Conservation (phyloP, 257 asterid genomes). For the Dorcoceras hygrometricum region DNA sequence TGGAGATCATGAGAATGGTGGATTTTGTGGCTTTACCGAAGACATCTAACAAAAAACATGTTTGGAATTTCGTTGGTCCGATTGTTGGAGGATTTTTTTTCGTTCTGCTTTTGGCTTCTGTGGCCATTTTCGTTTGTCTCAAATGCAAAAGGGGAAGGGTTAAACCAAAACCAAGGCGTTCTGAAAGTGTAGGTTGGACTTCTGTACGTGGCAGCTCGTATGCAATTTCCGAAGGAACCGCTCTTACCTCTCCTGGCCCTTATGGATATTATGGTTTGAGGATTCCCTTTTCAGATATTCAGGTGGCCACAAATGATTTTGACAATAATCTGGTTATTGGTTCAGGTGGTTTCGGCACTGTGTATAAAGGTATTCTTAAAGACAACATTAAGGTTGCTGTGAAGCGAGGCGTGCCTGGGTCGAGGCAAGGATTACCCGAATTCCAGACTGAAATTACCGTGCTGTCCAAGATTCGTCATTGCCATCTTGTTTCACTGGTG, state of each 20-base stretch:
- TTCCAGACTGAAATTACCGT: constrained; percentile 66
- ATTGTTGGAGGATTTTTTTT: constrained; percentile 44
- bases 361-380: constrained; percentile 52
- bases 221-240: constrained; percentile 45
- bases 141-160: constrained; percentile 36
- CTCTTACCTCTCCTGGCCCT: constrained; percentile 45
- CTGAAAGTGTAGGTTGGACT: constrained; percentile 59
- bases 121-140: constrained; percentile 25
- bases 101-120: constrained; percentile 27
- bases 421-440: constrained; percentile 72
- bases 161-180: constrained; percentile 30
- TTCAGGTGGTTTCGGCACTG: constrained; percentile 71
- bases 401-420: constrained; percentile 63
- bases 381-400: constrained; percentile 59
- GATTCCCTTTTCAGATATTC: constrained; percentile 56
- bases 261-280: constrained; percentile 51
- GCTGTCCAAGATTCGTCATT: constrained; percentile 67
- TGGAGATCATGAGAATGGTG: constrained; percentile 70
- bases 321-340: constrained; percentile 57
- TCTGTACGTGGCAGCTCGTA: constrained; percentile 56
- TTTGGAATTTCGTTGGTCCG: constrained; percentile 43
- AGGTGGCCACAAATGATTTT: constrained; percentile 57
- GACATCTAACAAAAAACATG: constrained; percentile 26
- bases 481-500: constrained; percentile 66
- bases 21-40: constrained; percentile 28